Evolutionary conservation across 192 early-diverging fungal species (phyloP), one percentile per base, ranked within the genome.

Genomic region (Podila epicladia): DNA sequence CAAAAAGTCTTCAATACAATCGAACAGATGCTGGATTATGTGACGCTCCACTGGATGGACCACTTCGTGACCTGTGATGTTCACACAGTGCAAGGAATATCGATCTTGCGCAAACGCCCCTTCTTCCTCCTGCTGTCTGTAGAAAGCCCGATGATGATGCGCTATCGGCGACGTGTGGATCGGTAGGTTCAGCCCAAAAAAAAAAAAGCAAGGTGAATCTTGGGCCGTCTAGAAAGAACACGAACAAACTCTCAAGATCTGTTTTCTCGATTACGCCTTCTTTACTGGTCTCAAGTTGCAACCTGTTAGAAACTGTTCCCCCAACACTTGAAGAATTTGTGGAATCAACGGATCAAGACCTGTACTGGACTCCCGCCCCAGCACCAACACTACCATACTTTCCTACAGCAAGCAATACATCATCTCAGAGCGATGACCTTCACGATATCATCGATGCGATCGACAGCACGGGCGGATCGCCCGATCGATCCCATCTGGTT

Each of bases 101-200:
- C 89, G 55, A 59, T 86, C 20, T 82, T 95, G 32, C 88, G 91
- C 48, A 95, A 93, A 69, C 85, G 94, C 2, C 94, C 94, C 0
- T 95, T 97, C 85, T 91, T 96, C 37, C 83, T 98, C 9, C 74
- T 97, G 11, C 87, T 97, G 1, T 89, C 92, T n/a, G 86, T 99
- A 7, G 93, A 97, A 60, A 94, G 94, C n/a, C 93, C 95, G 0
- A 74, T 90, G 29, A 82, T 78, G 31, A 75, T 92, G 24, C 91
- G 96, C 35, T 95, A 92, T 79, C 75, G 73, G 62, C 87, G 94
- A 28, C 87, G 83, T 62, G 58, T 85, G 4, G 24, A 65, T 29
- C 83, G 85, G 87, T 85, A 83, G 33, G 38, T n/a, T 9, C 8
- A 20, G 15, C 33, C 24, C 19, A 12, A 24, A 24, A 29, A 33